Percentiles rank a stretch among this genome's conserved stretches.
Evolutionary conservation across 768 basidiomycete genomes (phyloP).

Genomic region (Suillus clintonianus): DNA sequence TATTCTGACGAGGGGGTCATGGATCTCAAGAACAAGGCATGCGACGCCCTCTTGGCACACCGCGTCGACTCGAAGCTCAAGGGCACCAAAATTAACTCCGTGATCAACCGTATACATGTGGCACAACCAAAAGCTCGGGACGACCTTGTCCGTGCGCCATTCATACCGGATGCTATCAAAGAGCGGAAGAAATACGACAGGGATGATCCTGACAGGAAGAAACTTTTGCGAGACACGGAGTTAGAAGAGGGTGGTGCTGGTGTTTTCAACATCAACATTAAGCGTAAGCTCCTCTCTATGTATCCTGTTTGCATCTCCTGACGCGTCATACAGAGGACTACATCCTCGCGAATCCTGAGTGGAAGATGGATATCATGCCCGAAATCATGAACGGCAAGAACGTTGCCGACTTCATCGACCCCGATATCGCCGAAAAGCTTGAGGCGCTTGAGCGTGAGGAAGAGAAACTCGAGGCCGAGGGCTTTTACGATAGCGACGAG

Average conservation of each 20-base stretch:
- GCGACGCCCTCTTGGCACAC: conserved; percentile 92
- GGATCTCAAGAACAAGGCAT: conserved; percentile 93
- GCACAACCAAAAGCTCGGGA: conserved; percentile 90
- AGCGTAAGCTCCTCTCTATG: conserved; percentile 51
- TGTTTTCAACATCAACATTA: conserved; percentile 88
- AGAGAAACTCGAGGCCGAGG: conserved; percentile 89
- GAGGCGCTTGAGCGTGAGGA: conserved; percentile 97
- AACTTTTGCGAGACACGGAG: conserved; percentile 81
- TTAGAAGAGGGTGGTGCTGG: conserved; percentile 86
- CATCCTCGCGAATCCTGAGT: conserved; percentile 82
- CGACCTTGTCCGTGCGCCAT: conserved; percentile 83
- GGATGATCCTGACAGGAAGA: conserved; percentile 75
- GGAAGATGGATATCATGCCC: conserved; percentile 98
- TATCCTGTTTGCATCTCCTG: not conserved
- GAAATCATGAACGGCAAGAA: conserved; percentile 99
- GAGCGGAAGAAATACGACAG: conserved; percentile 82
- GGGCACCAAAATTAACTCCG: conserved; percentile 87
- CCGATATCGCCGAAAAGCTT: conserved; percentile 94
- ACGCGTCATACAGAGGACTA: conserved; percentile 73
- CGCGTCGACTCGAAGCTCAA: conserved; percentile 94
- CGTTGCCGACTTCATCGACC: conserved; percentile 97
- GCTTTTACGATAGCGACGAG: conserved; percentile 90
- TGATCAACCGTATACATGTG: conserved; percentile 96
- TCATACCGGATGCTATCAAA: conserved; percentile 85
- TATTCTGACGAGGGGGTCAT: conserved; percentile 98